Evolutionary conservation across 495 filamentous ascomycete genomes (phyloP).

Genomic region (Symbiotaphrina buchneri): DNA sequence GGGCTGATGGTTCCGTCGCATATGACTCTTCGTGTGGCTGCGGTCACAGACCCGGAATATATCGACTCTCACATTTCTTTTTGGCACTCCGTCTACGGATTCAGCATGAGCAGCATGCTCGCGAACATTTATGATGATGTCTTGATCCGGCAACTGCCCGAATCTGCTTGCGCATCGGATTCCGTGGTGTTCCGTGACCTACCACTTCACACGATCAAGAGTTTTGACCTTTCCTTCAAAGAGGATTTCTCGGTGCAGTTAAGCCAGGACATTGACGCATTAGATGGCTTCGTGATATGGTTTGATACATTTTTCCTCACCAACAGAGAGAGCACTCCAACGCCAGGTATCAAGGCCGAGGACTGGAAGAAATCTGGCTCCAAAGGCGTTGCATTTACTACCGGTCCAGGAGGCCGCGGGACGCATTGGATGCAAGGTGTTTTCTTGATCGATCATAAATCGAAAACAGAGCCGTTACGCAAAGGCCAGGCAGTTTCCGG

Average conservation of each 20-base stretch:
- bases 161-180: slow-evolving; percentile 20
- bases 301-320: slow-evolving; percentile 43
- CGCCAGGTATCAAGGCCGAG: neutral
- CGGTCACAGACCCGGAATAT: slow-evolving; percentile 71
- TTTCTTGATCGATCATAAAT: slow-evolving; percentile 21
- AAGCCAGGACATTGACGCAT: slow-evolving; percentile 22
- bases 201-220: slow-evolving; percentile 28
- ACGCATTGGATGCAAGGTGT: slow-evolving; percentile 30
- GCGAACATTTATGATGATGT: slow-evolving; percentile 34
- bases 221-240: slow-evolving; percentile 10
- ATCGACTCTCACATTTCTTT: slow-evolving; percentile 35
- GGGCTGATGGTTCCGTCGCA: slow-evolving; percentile 85
- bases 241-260: slow-evolving; percentile 25
- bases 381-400: slow-evolving; percentile 25
- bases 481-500: slow-evolving; percentile 25
- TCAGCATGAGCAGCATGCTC: slow-evolving; percentile 29
- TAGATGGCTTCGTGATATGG: slow-evolving; percentile 40
- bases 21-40: slow-evolving; percentile 66
- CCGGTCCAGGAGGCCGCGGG: slow-evolving; percentile 24
- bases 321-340: slow-evolving; percentile 10
- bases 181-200: slow-evolving; percentile 29
- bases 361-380: neutral
- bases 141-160: slow-evolving; percentile 23
- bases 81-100: slow-evolving; percentile 46
- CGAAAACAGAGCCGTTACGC: slow-evolving; percentile 16